Evolutionary conservation across 2,329 filamentous ascomycete species (phyloP).

Genomic region (Parafenestella ontariensis): DNA sequence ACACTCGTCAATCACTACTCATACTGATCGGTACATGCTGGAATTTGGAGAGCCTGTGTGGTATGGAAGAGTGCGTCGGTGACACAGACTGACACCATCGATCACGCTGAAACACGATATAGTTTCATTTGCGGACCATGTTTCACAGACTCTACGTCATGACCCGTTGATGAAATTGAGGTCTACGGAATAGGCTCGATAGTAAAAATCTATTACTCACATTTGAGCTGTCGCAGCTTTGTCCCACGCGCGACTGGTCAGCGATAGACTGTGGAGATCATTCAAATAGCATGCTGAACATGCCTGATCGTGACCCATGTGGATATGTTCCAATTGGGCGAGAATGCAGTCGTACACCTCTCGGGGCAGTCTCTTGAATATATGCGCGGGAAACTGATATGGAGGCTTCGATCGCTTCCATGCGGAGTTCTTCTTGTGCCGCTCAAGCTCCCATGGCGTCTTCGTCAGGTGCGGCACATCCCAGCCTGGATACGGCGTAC

Average conservation of each 20-base stretch:
- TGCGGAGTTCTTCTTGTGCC: conserved; percentile 40
- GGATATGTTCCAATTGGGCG: conserved; percentile 56
- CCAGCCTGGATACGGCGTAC: conserved; percentile 5
- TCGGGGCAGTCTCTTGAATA: conserved; percentile 58
- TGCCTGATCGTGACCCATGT: conserved; percentile 45
- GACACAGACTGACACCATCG: no score
- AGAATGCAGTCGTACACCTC: conserved; percentile 64
- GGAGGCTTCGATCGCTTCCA: conserved; percentile 32
- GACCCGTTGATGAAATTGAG: not conserved
- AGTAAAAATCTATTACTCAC: conserved; percentile 46
- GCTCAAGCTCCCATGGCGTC: conserved; percentile 50
- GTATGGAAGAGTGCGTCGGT: not conserved
- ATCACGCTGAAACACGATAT: no score
- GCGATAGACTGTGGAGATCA: conserved; percentile 61
- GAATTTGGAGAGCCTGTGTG: not conserved
- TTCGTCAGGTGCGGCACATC: conserved; percentile 35
- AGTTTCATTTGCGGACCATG: not conserved
- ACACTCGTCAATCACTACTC: conserved; percentile 1
- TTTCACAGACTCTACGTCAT: not conserved
- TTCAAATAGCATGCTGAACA: conserved; percentile 63
- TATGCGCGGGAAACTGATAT: conserved; percentile 29
- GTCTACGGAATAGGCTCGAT: not conserved
- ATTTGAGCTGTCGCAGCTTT: conserved; percentile 58
- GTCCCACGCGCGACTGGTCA: conserved; percentile 65
- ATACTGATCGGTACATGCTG: not conserved